Percentiles rank a stretch among this genome's conserved stretches.
phyloP scores from a whole-genome alignment of 164 flowering plant genomes.

The Echeveria elegans region DNA sequence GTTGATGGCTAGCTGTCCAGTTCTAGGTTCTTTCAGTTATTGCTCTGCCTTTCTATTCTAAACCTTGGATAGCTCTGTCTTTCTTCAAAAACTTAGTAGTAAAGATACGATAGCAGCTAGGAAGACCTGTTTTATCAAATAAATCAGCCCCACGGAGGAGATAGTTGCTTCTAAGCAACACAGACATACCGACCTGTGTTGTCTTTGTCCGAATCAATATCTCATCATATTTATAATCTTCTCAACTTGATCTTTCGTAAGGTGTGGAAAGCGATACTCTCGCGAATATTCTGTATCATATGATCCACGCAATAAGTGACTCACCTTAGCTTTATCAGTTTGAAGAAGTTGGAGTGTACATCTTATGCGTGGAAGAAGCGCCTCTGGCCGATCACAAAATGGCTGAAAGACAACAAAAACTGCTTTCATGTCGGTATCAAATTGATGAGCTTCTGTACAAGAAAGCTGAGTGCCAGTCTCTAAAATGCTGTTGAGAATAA shows the following conservation, averaged over 20 bases:
- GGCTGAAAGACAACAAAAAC: slow-evolving; percentile 40
- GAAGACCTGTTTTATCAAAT: not conserved
- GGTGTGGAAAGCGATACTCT: slow-evolving; percentile 17
- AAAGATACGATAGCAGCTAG: not conserved
- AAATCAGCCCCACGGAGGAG: not conserved
- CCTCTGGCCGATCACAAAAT: slow-evolving; percentile 50
- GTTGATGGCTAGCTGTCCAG: too few species aligned
- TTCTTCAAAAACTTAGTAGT: not conserved
- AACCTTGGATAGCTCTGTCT: not conserved
- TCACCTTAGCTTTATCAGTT: slow-evolving; percentile 25
- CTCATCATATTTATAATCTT: slow-evolving; percentile 27
- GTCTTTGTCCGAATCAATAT: slow-evolving; percentile 13
- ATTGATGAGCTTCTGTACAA: slow-evolving; percentile 20
- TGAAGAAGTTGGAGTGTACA: slow-evolving; percentile 36
- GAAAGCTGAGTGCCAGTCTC: slow-evolving; percentile 22
- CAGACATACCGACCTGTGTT: not conserved
- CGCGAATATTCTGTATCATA: slow-evolving; percentile 15
- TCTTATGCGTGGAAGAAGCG: slow-evolving; percentile 51
- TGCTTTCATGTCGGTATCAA: slow-evolving; percentile 38
- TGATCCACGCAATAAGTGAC: slow-evolving; percentile 16
- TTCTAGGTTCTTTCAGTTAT: too few species aligned
- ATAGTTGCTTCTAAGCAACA: not conserved
- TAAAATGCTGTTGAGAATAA: slow-evolving; percentile 27
- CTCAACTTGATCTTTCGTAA: slow-evolving; percentile 29
- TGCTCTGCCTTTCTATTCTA: too few species aligned